Conservation (phyloP, 352 stramenopile genomes). For the Phytophthora constricta region DNA sequence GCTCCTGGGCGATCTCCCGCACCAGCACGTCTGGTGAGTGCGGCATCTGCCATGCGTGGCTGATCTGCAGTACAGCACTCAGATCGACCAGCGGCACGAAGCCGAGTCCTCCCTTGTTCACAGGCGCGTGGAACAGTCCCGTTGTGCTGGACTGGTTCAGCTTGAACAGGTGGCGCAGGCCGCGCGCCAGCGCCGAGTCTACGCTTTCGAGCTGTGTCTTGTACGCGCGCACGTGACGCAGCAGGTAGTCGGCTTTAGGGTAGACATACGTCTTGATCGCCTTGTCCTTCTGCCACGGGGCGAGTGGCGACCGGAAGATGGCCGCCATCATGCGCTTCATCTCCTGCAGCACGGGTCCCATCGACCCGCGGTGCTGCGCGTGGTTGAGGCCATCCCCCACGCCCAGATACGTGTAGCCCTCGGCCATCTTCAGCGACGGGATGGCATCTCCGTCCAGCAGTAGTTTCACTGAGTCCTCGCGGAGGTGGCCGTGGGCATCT, state of each 20-base stretch:
- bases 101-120: not conserved
- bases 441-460: slow-evolving; percentile 1
- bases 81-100: slow-evolving; percentile 2
- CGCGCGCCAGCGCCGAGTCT: slow-evolving; percentile 12
- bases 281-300: slow-evolving; percentile 18
- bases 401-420: slow-evolving; percentile 19
- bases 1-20: not conserved
- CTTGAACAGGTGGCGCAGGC: slow-evolving; percentile 11
- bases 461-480: slow-evolving; percentile 1
- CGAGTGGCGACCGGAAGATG: not conserved
- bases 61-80: not conserved
- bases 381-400: slow-evolving; percentile 22
- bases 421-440: slow-evolving; percentile 1
- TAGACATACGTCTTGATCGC: slow-evolving; percentile 21
- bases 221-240: slow-evolving; percentile 6
- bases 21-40: not conserved
- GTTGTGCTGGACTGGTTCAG: slow-evolving; percentile 5
- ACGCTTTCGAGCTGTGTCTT: not conserved
- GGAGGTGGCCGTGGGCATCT: slow-evolving; percentile 6
- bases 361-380: not conserved
- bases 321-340: not conserved
- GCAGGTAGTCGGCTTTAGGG: slow-evolving; percentile 4
- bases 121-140: slow-evolving; percentile 15
- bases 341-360: not conserved
- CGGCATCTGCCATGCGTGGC: not conserved